Conservation (phyloP, 495 filamentous ascomycete species). For the Penicillium coprophilum region DNA sequence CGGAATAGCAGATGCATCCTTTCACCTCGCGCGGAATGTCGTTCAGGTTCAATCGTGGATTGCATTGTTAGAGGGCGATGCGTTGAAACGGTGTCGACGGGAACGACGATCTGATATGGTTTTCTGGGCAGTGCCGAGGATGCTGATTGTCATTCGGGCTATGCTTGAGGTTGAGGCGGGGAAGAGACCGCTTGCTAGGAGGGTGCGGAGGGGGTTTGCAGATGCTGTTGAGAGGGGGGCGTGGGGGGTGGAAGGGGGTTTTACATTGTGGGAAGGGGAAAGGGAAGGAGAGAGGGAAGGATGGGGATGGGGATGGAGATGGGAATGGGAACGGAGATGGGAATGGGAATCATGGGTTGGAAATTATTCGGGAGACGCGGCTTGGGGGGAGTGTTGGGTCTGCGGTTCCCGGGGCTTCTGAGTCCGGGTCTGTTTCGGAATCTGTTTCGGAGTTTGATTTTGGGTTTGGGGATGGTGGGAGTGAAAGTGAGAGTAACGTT, state of each 20-base stretch:
- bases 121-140: conserved; percentile 40
- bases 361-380: background rate
- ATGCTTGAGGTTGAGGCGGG: conserved; percentile 45
- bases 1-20: conserved; percentile 74
- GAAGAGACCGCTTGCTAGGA: conserved; percentile 37
- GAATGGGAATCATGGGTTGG: background rate
- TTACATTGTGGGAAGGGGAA: conserved; percentile 16
- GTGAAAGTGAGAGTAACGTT: conserved; percentile 22
- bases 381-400: background rate
- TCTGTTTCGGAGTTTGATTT: conserved; percentile 31
- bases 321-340: background rate
- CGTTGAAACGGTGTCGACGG: conserved; percentile 49
- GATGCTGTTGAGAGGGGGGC: conserved; percentile 15
- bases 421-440: conserved; percentile 5
- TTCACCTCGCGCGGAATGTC: conserved; percentile 69
- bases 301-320: background rate
- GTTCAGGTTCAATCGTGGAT: conserved; percentile 80
- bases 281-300: background rate
- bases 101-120: conserved; percentile 47
- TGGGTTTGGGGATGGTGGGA: conserved; percentile 20
- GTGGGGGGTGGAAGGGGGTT: background rate
- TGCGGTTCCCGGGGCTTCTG: background rate
- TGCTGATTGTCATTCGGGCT: conserved; percentile 43
- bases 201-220: conserved; percentile 29
- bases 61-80: conserved; percentile 62